phyloP scores from a whole-genome alignment of 768 basidiomycete genomes.

The Xerocomellus amylosporus region DNA sequence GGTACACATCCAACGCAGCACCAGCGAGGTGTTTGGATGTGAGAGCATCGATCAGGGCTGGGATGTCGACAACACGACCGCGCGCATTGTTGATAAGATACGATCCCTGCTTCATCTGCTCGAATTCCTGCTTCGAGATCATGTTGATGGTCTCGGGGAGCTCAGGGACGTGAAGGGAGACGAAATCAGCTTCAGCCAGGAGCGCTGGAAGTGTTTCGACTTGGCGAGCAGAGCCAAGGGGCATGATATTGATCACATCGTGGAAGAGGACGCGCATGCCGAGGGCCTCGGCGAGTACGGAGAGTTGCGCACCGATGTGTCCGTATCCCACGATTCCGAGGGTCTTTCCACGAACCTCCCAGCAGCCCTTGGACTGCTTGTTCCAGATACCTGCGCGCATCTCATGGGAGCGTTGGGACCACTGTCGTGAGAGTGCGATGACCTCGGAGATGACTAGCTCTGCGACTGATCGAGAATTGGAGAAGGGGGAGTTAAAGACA shows the following conservation, averaged over 20 bases:
- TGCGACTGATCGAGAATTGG: constrained; percentile 97
- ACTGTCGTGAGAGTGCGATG: constrained; percentile 90
- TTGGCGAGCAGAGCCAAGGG: constrained; percentile 90
- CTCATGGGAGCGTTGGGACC: constrained; percentile 85
- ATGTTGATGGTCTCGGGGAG: constrained; percentile 94
- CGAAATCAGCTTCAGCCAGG: constrained; percentile 81
- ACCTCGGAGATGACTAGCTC: constrained; percentile 96
- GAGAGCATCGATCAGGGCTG: constrained; percentile 78
- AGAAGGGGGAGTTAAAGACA: constrained; percentile 99
- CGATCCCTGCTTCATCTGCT: constrained; percentile 90
- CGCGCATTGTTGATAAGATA: constrained; percentile 99
- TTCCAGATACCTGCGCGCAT: constrained; percentile 93
- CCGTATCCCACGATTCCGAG: constrained; percentile 98
- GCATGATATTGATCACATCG: constrained; percentile 97
- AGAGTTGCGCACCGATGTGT: constrained; percentile 96
- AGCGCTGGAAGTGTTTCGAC: constrained; percentile 75
- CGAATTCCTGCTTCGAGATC: constrained; percentile 74
- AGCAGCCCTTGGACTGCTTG: constrained; percentile 97
- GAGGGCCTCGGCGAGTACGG: constrained; percentile 93
- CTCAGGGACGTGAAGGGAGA: constrained; percentile 96
- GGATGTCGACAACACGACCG: constrained; percentile 93
- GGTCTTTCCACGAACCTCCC: constrained; percentile 97
- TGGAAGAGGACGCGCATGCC: constrained; percentile 95
- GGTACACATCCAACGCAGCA: constrained; percentile 93
- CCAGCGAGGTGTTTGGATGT: constrained; percentile 84